These are phyloP conservation scores for Bertia moriformis DNA, from an alignment of 2,329 filamentous ascomycete species.

Conservation along the genomic window DNA sequence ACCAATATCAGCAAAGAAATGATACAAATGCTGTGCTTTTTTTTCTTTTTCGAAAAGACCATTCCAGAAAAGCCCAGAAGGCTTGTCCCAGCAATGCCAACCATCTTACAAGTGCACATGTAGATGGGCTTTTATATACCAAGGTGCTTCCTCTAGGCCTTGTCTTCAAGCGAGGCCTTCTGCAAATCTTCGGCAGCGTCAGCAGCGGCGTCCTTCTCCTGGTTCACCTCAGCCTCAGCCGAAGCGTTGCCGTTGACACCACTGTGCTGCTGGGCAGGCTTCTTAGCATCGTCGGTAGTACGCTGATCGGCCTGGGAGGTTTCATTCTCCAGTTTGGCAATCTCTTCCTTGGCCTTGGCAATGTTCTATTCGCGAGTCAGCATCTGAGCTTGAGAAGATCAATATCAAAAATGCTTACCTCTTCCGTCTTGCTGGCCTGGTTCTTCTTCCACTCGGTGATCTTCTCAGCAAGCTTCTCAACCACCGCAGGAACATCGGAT, in stretches of 20 bases:
- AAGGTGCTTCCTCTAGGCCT: conserved; percentile 13
- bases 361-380: conserved; percentile 55
- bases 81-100: too few species aligned
- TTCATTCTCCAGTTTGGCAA: conserved; percentile 70
- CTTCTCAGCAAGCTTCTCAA: conserved; percentile 88
- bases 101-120: too few species aligned
- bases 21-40: too few species aligned
- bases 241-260: conserved; percentile 22
- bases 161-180: conserved; percentile 35
- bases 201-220: conserved; percentile 32
- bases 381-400: neutral
- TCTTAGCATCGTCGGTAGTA: conserved; percentile 1
- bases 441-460: conserved; percentile 80
- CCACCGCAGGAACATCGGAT: conserved; percentile 61
- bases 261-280: neutral
- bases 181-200: conserved; percentile 35
- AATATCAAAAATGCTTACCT: too few species aligned
- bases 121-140: too few species aligned
- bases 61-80: too few species aligned
- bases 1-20: too few species aligned
- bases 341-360: conserved; percentile 89
- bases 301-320: conserved; percentile 7
- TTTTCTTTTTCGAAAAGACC: too few species aligned
- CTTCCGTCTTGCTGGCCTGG: conserved; percentile 77
- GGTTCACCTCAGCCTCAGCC: conserved; percentile 10